phyloP scores from a whole-genome alignment of 2,329 filamentous ascomycete genomes.

The Xylaria sp. region DNA sequence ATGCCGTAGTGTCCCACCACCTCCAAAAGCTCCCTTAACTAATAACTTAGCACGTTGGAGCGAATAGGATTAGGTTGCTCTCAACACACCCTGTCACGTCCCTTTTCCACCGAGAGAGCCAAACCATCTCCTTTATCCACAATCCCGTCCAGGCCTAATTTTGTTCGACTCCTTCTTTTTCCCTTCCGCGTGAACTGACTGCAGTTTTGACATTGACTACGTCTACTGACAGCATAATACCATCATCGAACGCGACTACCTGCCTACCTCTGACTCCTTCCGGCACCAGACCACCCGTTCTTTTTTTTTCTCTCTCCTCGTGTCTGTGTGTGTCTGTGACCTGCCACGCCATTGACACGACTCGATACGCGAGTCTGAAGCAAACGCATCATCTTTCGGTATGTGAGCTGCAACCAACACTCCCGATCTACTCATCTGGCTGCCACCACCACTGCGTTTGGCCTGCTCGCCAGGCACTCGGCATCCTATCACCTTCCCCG shows the following conservation, averaged over 20 bases:
- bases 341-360: slow-evolving; percentile 53
- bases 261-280: slow-evolving; percentile 23
- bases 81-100: slow-evolving; percentile 36
- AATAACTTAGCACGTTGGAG: slow-evolving; percentile 32
- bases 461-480: slow-evolving; percentile 14
- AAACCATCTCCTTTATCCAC: slow-evolving; percentile 41
- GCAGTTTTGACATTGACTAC: slow-evolving; percentile 37
- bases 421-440: slow-evolving; percentile 23
- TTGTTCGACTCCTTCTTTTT: slow-evolving; percentile 42
- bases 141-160: slow-evolving; percentile 41
- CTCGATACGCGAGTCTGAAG: slow-evolving; percentile 37
- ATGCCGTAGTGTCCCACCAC: slow-evolving; percentile 23
- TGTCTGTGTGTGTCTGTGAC: slow-evolving; percentile 33
- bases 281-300: slow-evolving; percentile 45
- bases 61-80: slow-evolving; percentile 28
- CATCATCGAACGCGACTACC: slow-evolving; percentile 37
- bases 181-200: slow-evolving; percentile 35
- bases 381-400: slow-evolving; percentile 42
- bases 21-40: slow-evolving; percentile 33
- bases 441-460: slow-evolving; percentile 1
- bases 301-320: slow-evolving; percentile 22
- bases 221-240: slow-evolving; percentile 32
- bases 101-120: slow-evolving; percentile 27
- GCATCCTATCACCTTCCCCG: slow-evolving; percentile 22
- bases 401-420: slow-evolving; percentile 41